A percentile compares a stretch with the other conserved stretches of the same genome.
phyloP scores from a whole-genome alignment of 2,329 filamentous ascomycete species.

The Trichoderma polysporum region DNA sequence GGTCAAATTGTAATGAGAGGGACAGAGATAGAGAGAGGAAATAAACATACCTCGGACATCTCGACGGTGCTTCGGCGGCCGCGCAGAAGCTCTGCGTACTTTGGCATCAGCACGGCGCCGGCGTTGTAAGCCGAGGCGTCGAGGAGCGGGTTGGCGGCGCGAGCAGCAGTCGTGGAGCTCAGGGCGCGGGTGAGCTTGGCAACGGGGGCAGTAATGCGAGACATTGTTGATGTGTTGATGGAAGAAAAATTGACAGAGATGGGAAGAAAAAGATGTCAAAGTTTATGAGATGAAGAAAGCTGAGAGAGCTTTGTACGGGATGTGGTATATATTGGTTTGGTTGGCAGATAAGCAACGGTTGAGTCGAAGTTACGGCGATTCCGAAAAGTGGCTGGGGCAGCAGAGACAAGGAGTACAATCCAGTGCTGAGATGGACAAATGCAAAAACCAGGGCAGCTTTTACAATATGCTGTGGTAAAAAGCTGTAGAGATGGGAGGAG shows the following conservation, averaged over 20 bases:
- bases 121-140: conserved; percentile 37
- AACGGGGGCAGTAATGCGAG: conserved; percentile 50
- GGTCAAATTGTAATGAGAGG: no score
- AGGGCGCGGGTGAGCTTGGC: conserved; percentile 50
- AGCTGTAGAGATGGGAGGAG: background rate
- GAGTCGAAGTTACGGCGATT: background rate
- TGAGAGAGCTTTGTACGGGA: background rate
- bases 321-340: background rate
- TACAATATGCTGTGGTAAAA: background rate
- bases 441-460: background rate
- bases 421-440: background rate
- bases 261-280: background rate
- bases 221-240: conserved; percentile 37
- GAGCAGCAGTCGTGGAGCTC: conserved; percentile 42
- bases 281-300: background rate
- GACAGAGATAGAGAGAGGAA: background rate
- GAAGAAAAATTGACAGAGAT: background rate
- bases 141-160: conserved; percentile 37
- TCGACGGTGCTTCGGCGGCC: conserved; percentile 34
- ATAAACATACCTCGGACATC: conserved; percentile 42
- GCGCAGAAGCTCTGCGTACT: conserved; percentile 48
- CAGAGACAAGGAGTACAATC: background rate
- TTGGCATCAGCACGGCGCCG: conserved; percentile 44
- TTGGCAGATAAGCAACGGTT: background rate
- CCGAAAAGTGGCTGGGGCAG: background rate